phyloP scores from a whole-genome alignment of 2,329 filamentous ascomycete genomes.

The Chaetomium globosum region DNA sequence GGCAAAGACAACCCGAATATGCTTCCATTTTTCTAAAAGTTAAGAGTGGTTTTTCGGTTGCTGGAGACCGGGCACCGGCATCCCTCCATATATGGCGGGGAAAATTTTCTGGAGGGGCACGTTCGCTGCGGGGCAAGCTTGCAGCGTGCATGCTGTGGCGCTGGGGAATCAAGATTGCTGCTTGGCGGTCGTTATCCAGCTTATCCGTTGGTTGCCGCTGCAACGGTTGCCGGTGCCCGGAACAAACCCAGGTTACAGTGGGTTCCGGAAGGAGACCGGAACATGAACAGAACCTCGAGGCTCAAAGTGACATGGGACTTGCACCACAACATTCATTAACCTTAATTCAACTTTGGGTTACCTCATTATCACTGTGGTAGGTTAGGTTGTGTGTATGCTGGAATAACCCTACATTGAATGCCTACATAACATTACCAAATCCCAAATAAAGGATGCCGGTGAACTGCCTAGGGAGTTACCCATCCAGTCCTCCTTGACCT shows the following conservation, averaged over 20 bases:
- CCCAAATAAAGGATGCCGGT: neutral
- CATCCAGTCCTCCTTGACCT: neutral
- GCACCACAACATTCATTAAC: neutral
- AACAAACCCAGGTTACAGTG: constrained; percentile 12
- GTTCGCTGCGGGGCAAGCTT: constrained; percentile 22
- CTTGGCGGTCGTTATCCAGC: constrained; percentile 8
- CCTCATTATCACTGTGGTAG: neutral
- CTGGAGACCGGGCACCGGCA: constrained; percentile 20
- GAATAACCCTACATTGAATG: neutral
- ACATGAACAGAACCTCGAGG: neutral
- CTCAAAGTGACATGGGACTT: neutral
- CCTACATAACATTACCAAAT: constrained; percentile 3
- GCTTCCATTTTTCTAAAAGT: constrained; percentile 27
- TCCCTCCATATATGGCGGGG: constrained; percentile 27
- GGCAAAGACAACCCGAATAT: constrained; percentile 10
- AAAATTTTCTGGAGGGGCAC: constrained; percentile 32
- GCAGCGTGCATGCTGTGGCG: constrained; percentile 10
- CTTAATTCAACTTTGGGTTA: neutral
- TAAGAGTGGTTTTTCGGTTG: constrained; percentile 17
- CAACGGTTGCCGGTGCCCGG: constrained; percentile 4
- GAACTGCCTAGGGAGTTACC: neutral
- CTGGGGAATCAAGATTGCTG: constrained; percentile 10
- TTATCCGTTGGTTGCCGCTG: constrained; percentile 21
- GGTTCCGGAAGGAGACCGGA: constrained; percentile 13
- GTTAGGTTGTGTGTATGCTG: neutral